These are phyloP conservation scores for Kokia cookei DNA, from an alignment of 441 rosid species.

Conservation along the genomic window DNA sequence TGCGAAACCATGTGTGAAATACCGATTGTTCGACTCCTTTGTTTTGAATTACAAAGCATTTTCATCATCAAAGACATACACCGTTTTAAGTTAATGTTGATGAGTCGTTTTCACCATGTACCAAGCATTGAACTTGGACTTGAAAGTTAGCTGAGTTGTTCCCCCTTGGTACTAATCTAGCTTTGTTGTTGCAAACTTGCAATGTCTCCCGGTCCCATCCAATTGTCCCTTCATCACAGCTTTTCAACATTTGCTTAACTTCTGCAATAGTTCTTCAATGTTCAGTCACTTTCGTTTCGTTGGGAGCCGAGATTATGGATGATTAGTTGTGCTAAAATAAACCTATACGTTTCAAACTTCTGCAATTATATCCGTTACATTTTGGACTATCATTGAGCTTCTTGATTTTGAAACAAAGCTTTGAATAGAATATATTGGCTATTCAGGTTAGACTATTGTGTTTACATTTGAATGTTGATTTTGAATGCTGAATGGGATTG, in stretches of 20 bases:
- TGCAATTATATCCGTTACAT: not conserved
- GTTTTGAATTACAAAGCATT: not conserved
- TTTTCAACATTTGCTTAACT: not conserved
- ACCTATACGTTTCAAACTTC: not conserved
- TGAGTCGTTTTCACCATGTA: not conserved
- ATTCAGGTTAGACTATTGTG: too few relatives aligned
- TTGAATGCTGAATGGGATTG: not conserved
- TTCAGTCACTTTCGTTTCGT: not conserved
- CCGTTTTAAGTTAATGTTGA: not conserved
- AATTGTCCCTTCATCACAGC: not conserved
- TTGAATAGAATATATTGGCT: too few relatives aligned
- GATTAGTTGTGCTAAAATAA: not conserved
- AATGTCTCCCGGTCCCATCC: conserved; percentile 5
- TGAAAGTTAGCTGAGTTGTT: not conserved
- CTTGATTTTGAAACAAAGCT: not conserved
- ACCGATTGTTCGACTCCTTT: not conserved
- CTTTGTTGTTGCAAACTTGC: not conserved
- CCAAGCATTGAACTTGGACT: conserved; percentile 38
- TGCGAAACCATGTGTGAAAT: not conserved
- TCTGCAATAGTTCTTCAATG: not conserved
- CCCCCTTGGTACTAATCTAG: conserved; percentile 10
- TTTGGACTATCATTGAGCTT: not conserved
- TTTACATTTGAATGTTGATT: not conserved
- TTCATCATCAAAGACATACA: conserved; percentile 4
- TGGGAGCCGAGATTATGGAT: not conserved